Base-by-base conservation (phyloP, 345 rosid species). In the Sonneratia alba region DNA sequence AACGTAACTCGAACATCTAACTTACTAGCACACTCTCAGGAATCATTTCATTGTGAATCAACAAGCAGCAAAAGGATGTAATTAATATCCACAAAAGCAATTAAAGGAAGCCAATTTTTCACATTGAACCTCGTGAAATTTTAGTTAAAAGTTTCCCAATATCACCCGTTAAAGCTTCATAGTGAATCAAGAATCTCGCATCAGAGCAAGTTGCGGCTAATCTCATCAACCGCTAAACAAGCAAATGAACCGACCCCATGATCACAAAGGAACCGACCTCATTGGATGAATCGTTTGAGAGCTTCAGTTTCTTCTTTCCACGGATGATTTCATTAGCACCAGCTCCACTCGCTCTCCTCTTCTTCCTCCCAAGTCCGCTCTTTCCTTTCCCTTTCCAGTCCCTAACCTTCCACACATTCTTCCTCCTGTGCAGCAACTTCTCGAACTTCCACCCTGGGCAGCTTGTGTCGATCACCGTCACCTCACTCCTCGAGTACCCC, bases 391-490 rank as follows among this genome's bases (percentile, higher is more conserved):
- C 96, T 67, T 85, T 90, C 88, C 87, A 90, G 40, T 91, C 97
- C 76, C 87, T 83, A 43, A 88, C 92, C 82, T 90, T 95, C 97
- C 97, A 95, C 36, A 84, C 86, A 55, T 87, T 90, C 71, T 85
- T 86, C 87, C 82, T 85, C 67, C 99, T 72, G 43, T 78, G 88
- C 69, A 94, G 87, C 36, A 90, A 69, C 81, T 94, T 94, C 71
- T 94, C 98, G 62, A 81, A 79, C 84, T 94, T 94, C 98, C 98
- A 94, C 71, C 73, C 83, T 40, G 76, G 74, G 36, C 81, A 84
- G 86, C 96, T 91, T 15, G 96, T 91, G 74, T 94, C 98, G 16
- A 94, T 94, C 53, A 94, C 93, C 7, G 96, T 90, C 81, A 91
- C 97, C 75, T 94, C 98, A 68, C 97, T 90, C 79, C 89, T 90